These are phyloP conservation scores for Pythium pectinolyticum DNA, from an alignment of 352 stramenopile species.

Conservation along the genomic window DNA sequence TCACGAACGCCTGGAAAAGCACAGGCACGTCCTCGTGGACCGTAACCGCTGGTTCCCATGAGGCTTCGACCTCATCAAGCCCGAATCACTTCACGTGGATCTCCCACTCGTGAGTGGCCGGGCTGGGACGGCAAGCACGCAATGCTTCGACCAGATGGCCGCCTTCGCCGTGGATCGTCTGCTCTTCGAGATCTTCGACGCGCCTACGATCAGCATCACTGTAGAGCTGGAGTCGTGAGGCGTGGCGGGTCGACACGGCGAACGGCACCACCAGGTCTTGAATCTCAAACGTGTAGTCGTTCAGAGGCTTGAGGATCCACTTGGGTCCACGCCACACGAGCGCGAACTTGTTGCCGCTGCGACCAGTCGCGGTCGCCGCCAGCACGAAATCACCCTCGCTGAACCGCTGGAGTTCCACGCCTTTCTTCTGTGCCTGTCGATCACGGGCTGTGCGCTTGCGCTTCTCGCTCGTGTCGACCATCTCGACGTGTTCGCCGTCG, in stretches of 20 bases:
- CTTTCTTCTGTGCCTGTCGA: constrained; percentile 8
- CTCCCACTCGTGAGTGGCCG: constrained; percentile 19
- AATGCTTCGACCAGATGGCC: constrained; percentile 14
- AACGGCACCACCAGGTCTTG: constrained; percentile 22
- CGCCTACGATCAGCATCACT: not conserved
- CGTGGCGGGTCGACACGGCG: constrained; percentile 6
- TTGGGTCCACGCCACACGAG: constrained; percentile 19
- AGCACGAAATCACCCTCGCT: constrained; percentile 25
- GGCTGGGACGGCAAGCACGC: constrained; percentile 7
- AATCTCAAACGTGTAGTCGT: constrained; percentile 28
- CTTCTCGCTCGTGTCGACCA: constrained; percentile 20
- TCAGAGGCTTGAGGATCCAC: constrained; percentile 5
- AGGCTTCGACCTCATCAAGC: constrained; percentile 28
- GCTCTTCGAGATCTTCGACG: not conserved
- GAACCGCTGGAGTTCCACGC: constrained; percentile 17
- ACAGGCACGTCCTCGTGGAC: constrained; percentile 26
- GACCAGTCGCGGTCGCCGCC: constrained; percentile 1
- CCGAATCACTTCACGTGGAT: constrained; percentile 29
- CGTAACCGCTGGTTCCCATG: constrained; percentile 23
- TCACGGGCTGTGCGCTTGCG: not conserved
- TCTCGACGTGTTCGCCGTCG: constrained; percentile 2
- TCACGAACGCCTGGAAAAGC: constrained; percentile 13
- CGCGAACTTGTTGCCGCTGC: constrained; percentile 24
- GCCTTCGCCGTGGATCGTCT: constrained; percentile 19
- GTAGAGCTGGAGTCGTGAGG: constrained; percentile 22